phyloP scores from a whole-genome alignment of 441 rosid species.

The Rhodomyrtus psidioides region DNA sequence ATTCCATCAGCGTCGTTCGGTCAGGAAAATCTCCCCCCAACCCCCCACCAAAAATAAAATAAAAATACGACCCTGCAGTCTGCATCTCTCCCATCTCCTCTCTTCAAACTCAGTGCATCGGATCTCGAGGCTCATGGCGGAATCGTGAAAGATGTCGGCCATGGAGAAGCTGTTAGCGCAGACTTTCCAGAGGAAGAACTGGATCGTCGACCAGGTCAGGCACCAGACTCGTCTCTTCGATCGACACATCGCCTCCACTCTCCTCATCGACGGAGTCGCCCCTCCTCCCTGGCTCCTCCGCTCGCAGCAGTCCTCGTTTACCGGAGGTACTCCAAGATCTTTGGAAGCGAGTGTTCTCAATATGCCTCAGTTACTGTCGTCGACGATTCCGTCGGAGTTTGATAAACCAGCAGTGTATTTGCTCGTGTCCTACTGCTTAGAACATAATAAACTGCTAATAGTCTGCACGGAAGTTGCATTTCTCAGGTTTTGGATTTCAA shows the following conservation, averaged over 20 bases:
- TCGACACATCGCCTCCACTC: conserved; percentile 58
- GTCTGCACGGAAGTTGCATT: neutral
- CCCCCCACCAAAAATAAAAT: no score
- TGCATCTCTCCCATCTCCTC: neutral
- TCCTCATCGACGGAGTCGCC: conserved; percentile 52
- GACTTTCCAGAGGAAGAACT: conserved; percentile 66
- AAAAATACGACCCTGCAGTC: neutral
- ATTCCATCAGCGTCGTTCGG: no score
- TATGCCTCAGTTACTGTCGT: neutral
- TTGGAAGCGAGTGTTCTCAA: neutral
- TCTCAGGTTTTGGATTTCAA: neutral
- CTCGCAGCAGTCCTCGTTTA: conserved; percentile 19
- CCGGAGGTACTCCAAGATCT: conserved; percentile 17
- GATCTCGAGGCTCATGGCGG: neutral
- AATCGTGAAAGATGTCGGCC: conserved; percentile 20
- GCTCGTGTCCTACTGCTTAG: neutral
- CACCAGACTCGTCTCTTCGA: conserved; percentile 57
- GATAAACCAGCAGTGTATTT: neutral
- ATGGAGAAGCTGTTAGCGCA: conserved; percentile 58
- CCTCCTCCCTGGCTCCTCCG: conserved; percentile 70
- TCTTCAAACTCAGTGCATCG: neutral
- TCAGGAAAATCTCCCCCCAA: no score
- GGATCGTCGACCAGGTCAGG: conserved; percentile 54
- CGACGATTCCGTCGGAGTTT: neutral
- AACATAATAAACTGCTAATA: neutral